Conservation (phyloP, 2,329 filamentous ascomycete species). For the Sporothrix humicola region DNA sequence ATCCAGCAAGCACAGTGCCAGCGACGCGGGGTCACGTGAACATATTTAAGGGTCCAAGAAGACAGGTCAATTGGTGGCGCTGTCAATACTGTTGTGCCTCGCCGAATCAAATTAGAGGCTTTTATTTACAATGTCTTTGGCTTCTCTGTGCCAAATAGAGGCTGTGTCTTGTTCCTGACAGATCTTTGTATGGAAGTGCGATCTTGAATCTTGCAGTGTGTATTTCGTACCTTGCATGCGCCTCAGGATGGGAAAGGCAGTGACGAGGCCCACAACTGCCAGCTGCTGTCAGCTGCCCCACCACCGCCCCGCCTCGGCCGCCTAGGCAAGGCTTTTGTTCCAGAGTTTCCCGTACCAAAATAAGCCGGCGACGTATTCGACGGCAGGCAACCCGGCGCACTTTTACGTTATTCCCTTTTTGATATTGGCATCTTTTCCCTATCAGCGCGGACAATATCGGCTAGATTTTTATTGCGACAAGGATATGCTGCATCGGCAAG, state of each 20-base stretch:
- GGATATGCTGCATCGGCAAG: slow-evolving; percentile 34
- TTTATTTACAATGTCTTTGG: too few species aligned
- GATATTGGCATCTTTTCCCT: neutral
- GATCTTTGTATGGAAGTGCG: neutral
- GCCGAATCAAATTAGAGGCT: too few species aligned
- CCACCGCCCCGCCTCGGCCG: slow-evolving; percentile 16
- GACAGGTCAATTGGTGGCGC: neutral
- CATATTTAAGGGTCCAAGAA: too few species aligned
- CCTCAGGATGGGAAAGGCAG: neutral
- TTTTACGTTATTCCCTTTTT: neutral
- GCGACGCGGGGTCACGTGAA: slow-evolving; percentile 12
- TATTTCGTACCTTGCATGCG: neutral
- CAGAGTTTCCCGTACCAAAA: neutral
- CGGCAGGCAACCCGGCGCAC: neutral
- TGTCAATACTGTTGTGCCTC: neutral
- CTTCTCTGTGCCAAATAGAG: too few species aligned
- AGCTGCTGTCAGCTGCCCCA: slow-evolving; percentile 33
- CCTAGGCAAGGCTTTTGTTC: slow-evolving; percentile 11
- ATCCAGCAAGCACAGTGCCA: neutral
- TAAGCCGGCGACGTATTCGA: neutral
- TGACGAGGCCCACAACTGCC: neutral
- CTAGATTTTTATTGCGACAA: neutral
- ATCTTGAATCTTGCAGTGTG: neutral
- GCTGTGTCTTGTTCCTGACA: neutral
- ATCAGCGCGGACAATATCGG: too few species aligned